phyloP scores from a whole-genome alignment of 495 filamentous ascomycete genomes.

The Penicillium turbatum region DNA sequence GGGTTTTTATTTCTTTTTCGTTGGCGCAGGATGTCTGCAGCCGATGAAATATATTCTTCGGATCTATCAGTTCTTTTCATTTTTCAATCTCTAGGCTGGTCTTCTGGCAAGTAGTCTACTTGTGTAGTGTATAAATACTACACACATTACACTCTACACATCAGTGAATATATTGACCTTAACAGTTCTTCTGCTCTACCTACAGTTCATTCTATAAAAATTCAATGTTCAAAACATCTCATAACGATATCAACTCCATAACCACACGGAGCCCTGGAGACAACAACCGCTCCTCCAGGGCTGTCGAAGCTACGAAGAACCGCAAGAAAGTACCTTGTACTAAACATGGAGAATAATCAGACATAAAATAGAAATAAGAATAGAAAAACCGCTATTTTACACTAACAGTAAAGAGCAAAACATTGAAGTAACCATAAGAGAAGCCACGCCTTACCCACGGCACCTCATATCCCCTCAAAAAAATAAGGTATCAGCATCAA shows the following conservation, averaged over 20 bases:
- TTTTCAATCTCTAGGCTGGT: constrained; percentile 4
- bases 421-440: not conserved
- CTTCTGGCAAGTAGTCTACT: constrained; percentile 7
- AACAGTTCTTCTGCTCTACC: too few relatives aligned
- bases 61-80: constrained; percentile 9
- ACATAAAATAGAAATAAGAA: constrained; percentile 1
- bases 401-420: constrained; percentile 14
- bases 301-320: not conserved
- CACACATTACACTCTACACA: not conserved
- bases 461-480: not conserved
- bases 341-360: not conserved
- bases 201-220: not conserved
- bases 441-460: not conserved
- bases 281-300: not conserved
- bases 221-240: not conserved
- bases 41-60: constrained; percentile 17
- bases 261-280: too few relatives aligned
- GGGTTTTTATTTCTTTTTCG: constrained; percentile 18
- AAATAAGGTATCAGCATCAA: constrained; percentile 13
- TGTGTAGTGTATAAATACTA: constrained; percentile 12
- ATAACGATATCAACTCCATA: not conserved
- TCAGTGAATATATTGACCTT: not conserved
- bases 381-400: constrained; percentile 24
- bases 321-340: not conserved
- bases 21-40: constrained; percentile 6